phyloP scores from a whole-genome alignment of 164 flowering plant genomes.

The Liquidambar formosana region DNA sequence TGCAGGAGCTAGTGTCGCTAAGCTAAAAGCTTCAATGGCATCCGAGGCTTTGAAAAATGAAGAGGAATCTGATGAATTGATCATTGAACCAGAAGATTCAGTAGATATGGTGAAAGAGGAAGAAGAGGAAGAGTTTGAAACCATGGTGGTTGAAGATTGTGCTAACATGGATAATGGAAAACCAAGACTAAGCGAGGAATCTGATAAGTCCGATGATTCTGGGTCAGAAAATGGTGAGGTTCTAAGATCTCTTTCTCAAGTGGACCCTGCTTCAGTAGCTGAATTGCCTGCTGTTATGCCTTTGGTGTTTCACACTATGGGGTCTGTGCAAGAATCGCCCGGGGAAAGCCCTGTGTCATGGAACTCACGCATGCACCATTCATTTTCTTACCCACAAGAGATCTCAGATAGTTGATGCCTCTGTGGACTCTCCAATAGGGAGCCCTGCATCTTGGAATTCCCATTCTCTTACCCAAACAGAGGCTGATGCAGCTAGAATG shows the following conservation, averaged over 20 bases:
- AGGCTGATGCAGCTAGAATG: constrained; percentile 87
- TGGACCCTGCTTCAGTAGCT: constrained; percentile 48
- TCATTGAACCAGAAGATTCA: constrained; percentile 48
- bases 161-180: constrained; percentile 42
- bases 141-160: constrained; percentile 35
- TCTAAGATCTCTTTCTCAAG: constrained; percentile 52
- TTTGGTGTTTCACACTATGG: constrained; percentile 41
- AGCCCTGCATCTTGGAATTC: constrained; percentile 94
- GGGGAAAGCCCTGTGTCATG: constrained; percentile 89
- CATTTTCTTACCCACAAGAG: constrained; percentile 74
- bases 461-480: constrained; percentile 60
- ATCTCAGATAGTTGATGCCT: constrained; percentile 86
- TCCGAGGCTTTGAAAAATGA: constrained; percentile 44
- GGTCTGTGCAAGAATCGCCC: constrained; percentile 68
- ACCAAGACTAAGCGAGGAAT: constrained; percentile 49
- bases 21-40: constrained; percentile 50
- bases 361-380: constrained; percentile 66
- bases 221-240: constrained; percentile 64
- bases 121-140: constrained; percentile 54
- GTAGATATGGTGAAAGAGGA: constrained; percentile 38
- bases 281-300: constrained; percentile 54
- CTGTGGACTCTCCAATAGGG: constrained; percentile 83
- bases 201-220: constrained; percentile 51
- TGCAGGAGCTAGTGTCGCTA: constrained; percentile 42
- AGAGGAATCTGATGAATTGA: constrained; percentile 47